A percentile compares a stretch with the other conserved stretches of the same genome.
Evolutionary conservation across 2,329 filamentous ascomycete genomes (phyloP).

Genomic region (Diatrype stigma): DNA sequence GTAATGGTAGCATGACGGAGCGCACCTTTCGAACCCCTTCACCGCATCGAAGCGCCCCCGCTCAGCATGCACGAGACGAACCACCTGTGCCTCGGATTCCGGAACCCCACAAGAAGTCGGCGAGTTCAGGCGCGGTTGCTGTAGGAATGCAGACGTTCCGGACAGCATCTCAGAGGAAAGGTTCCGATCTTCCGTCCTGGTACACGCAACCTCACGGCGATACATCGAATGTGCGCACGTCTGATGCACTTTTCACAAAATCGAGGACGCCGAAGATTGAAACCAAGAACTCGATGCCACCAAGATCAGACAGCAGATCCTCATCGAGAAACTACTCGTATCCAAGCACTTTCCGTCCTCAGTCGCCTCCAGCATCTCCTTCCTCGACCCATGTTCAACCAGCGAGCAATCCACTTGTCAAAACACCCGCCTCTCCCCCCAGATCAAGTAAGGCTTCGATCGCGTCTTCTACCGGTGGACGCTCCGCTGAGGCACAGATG

Average conservation of each 20-base stretch:
- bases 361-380: conserved; percentile 35
- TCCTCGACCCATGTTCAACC: conserved; percentile 12
- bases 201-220: conserved; percentile 44
- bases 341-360: conserved; percentile 40
- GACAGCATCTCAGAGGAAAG: conserved; percentile 50
- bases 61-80: conserved; percentile 39
- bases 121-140: conserved; percentile 36
- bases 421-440: conserved; percentile 12
- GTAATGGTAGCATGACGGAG: conserved; percentile 80
- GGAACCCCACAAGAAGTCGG: conserved; percentile 24
- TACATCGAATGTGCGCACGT: conserved; percentile 39
- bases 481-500: conserved; percentile 31
- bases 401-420: conserved; percentile 11
- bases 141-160: conserved; percentile 46
- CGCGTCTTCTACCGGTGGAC: conserved; percentile 11
- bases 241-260: conserved; percentile 37
- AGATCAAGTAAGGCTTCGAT: conserved; percentile 20
- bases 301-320: conserved; percentile 43
- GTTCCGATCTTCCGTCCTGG: conserved; percentile 42
- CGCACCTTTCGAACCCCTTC: conserved; percentile 81
- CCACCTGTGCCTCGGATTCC: conserved; percentile 78
- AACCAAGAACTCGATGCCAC: conserved; percentile 25
- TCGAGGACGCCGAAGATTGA: conserved; percentile 26
- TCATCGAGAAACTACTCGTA: conserved; percentile 58
- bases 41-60: conserved; percentile 44